Base-by-base conservation (phyloP, 208 protist species). In the Trypanosomatidae sp. region DNA sequence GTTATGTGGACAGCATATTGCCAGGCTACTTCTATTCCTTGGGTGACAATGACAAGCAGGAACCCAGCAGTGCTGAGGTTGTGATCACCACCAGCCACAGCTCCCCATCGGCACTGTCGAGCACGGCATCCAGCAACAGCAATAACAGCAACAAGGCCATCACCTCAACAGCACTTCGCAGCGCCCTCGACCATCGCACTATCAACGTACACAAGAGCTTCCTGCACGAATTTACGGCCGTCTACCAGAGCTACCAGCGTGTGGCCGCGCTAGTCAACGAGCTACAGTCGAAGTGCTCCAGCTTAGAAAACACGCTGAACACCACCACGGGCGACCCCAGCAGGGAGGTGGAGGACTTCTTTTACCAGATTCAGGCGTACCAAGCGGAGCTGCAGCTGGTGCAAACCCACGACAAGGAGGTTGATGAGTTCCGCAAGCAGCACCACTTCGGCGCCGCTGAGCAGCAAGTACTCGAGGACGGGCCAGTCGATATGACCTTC, bases 381-480 rank as follows among this genome's bases (percentile, higher is more conserved):
- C 67, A 78, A 60, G 75, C 71, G 39, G 76, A 75, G 67, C 73
- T 80, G 72, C 81, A 81, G 59, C 55, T 87, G 8, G 82, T 91
- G 56, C 86, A 86, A 67, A 74, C 83, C 69, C 86, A 84, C 47
- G 81, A 91, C 17, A 69, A 81, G 56, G 86, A 93, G 17, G 81
- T 93, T 36, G 56, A 79, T 10, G 83, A 83, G 43, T 92, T 96
- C 76, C 82, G 86, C 65, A 84, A 86, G 55, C 79, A 83, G 68
- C 88, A 90, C 64, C 62, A 87, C 77, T 94, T 96, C 56, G 76
- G 81, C 6, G 75, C 79, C 3, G 88, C 81, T 55, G 92, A 94
- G 73, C 86, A 89, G 75, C 64, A 69, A 39, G 62, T 84, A 55
- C 79, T 96, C 13, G 86, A 91, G 50, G 81, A 91, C 12, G 84